Percentiles rank a stretch among this genome's conserved stretches.
Evolutionary conservation across 495 filamentous ascomycete genomes (phyloP).

Genomic region (Neurospora tetraspora): DNA sequence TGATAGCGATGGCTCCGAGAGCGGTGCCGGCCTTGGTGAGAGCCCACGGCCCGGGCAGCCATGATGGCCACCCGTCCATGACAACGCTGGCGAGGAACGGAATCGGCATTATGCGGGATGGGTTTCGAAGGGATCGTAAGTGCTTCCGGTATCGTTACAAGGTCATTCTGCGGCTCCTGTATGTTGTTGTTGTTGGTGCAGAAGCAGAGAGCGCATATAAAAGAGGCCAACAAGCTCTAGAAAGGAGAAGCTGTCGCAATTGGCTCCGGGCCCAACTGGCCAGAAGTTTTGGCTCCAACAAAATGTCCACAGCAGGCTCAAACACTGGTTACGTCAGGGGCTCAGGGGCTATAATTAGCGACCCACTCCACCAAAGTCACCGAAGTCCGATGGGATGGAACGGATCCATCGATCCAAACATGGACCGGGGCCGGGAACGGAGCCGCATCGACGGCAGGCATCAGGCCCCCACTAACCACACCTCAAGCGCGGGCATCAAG

Average conservation of each 20-base stretch:
- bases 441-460: background rate
- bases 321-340: background rate
- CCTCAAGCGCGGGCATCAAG: background rate
- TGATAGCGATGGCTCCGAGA: slow-evolving; percentile 46
- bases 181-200: background rate
- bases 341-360: background rate
- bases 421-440: background rate
- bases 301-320: background rate
- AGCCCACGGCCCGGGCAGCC: slow-evolving; percentile 54
- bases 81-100: slow-evolving; percentile 54
- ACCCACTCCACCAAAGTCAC: background rate
- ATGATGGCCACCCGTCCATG: slow-evolving; percentile 50
- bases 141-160: background rate
- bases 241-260: background rate
- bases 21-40: slow-evolving; percentile 50
- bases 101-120: slow-evolving; percentile 57
- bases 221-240: background rate
- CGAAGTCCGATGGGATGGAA: background rate
- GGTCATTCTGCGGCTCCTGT: background rate
- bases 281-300: background rate
- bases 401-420: background rate
- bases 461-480: background rate
- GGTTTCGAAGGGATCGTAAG: background rate
- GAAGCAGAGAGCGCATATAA: background rate
- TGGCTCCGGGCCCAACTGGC: background rate